Base-by-base conservation (phyloP, 495 filamentous ascomycete genomes). In the Podospora tetraspora region DNA sequence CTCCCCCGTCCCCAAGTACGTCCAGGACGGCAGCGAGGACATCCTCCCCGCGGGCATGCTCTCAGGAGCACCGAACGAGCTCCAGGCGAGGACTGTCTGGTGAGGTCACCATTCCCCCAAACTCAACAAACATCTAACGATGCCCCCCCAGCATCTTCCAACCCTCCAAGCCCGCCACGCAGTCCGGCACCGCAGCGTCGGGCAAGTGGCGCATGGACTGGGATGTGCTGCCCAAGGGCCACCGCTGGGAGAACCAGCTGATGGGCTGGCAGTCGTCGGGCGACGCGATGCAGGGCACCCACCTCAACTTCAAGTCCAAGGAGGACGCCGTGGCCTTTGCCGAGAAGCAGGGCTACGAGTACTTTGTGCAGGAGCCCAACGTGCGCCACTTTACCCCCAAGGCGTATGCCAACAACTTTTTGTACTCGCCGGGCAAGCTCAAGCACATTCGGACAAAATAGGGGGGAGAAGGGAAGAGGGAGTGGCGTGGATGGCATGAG, bases 251-350 rank as follows among this genome's bases (percentile, higher is more conserved):
- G 85, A 99, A 99, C 81, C 91, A 88, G 56, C 82, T 98, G 73
- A 99, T 98, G 87, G 95, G 95, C 30, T 99, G 96, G 96, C 93
- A 97, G 76, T 97, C 94, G 8, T 96, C 92, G 60, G 95, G 86
- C 23, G 95, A 99, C 80, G 83, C 83, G 72, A 90, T 98, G 91
- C 93, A 99, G 78, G 94, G 92, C 73, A 95, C 92, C 67, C 84
- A 91, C 78, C 77, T 99, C 67, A 89, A 88, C 76, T 99, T 99
- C 86, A 92, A 91, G 80, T 84, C 83, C 63, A 98, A 97, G 85
- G 94, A 99, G 78, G 94, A 96, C 74, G 95, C 95, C 70, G 94
- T 99, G 71, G 78, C 83, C 21, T 99, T 99, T 74, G 95, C 95
- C 22, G 90, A 97, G 83, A 99, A 97, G 86, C 96, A 99, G 77